Evolutionary conservation across 2,329 filamentous ascomycete genomes (phyloP), one percentile per base, ranked within the genome.

Genomic region (Helotiales sp.): DNA sequence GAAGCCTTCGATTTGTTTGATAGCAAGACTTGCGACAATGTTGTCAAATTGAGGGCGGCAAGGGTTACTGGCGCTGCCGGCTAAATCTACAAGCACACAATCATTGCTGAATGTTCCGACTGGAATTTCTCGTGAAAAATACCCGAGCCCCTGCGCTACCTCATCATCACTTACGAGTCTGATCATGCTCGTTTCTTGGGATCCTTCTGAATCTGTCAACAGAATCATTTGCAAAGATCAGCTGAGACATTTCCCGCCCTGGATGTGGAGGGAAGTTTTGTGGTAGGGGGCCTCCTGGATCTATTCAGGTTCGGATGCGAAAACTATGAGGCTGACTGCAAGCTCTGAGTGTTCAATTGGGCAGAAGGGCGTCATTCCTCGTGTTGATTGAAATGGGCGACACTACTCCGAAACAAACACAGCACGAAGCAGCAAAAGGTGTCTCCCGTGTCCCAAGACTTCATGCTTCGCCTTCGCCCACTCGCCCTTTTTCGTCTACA

Each of bases 1-100:
- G 71, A 73, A 59, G 66, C 70, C 4, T 69, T 69, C 52, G 72
- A 74, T 63, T 61, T 74, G n/a, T 70, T 74, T 60, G 69, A 65
- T 19, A 52, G 38, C 12, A 44, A 15, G 19, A 8, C n/a, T 44
- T 24, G 19, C 27, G 40, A 44, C 10, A 27, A 9, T 25, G n/a
- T 44, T 27, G 12, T 9, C 8, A 27, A 12, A 27, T 7, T 25
- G 40, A 44, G 40, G 40, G 22, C 40, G 4, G 40, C 22, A n/a
- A 44, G 19, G 9, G 40, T 19, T 17, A 38, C 13, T 38, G 15
- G 22, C 25, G 17, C 38, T 27, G 22, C 40, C 27, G 40, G 40
- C 40, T 44, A 25, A 3, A 44, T 24, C 38, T 44, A 15, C 24
- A 12, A 15, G 12, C 40, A n/a, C 22, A 44, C 22, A 12, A 24